A percentile compares a stretch with the other conserved stretches of the same genome.
Evolutionary conservation across 2,329 filamentous ascomycete species (phyloP).

Genomic region (Cladophialophora psammophila): DNA sequence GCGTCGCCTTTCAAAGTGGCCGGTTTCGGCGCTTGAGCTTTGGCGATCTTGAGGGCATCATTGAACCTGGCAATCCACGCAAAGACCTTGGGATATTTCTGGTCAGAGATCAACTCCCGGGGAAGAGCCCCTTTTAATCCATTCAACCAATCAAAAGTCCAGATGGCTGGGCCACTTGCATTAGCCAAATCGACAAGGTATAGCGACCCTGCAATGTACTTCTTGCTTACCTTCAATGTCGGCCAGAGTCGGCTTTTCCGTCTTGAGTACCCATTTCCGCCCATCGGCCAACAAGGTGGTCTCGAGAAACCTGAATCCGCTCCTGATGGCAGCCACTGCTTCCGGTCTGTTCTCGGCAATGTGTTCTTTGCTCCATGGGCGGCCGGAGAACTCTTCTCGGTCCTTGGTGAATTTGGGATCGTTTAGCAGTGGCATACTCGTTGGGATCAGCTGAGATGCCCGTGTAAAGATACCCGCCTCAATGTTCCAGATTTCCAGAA

Average conservation of each 20-base stretch:
- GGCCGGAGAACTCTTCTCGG: conserved; percentile 56
- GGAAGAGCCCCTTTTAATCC: conserved; percentile 64
- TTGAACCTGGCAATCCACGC: conserved; percentile 71
- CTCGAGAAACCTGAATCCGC: conserved; percentile 67
- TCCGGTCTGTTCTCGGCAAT: conserved; percentile 59
- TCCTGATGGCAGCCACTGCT: conserved; percentile 62
- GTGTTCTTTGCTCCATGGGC: conserved; percentile 50
- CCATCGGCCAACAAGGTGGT: conserved; percentile 69
- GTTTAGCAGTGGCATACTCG: conserved; percentile 60
- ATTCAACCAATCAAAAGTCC: conserved; percentile 71
- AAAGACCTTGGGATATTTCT: conserved; percentile 66
- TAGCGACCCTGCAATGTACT: conserved; percentile 34
- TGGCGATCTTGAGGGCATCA: conserved; percentile 54
- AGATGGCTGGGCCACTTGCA: conserved; percentile 56
- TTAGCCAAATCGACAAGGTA: conserved; percentile 27
- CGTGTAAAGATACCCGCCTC: conserved; percentile 65
- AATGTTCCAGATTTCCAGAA: conserved; percentile 64
- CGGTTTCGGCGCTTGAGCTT: conserved; percentile 50
- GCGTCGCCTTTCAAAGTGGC: conserved; percentile 61
- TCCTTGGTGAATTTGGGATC: conserved; percentile 69
- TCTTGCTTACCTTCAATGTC: conserved; percentile 67
- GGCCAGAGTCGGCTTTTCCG: conserved; percentile 62
- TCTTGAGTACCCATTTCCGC: conserved; percentile 68
- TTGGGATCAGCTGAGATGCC: conserved; percentile 64
- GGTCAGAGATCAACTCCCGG: conserved; percentile 58